Conservation (phyloP, 208 protist species). For the Crithidia brevicula region DNA sequence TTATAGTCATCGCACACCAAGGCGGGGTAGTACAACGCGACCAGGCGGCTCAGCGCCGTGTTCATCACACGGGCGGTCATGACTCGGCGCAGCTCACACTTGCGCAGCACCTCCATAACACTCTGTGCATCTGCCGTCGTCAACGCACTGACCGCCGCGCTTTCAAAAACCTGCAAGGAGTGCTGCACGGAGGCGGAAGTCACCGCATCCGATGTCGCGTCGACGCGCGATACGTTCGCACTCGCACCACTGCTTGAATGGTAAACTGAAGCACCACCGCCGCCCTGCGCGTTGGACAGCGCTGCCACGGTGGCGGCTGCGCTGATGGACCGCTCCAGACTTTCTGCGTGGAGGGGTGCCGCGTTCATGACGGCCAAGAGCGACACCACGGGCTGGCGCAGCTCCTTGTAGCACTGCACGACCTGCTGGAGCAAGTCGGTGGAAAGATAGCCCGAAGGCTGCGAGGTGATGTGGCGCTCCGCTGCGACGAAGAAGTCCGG, state of each 20-base stretch:
- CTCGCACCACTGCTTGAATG: neutral
- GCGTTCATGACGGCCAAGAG: slow-evolving; percentile 48
- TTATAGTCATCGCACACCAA: neutral
- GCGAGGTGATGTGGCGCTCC: slow-evolving; percentile 63
- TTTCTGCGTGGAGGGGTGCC: slow-evolving; percentile 19
- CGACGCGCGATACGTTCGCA: too few species aligned
- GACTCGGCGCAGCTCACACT: slow-evolving; percentile 62
- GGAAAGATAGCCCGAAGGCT: slow-evolving; percentile 49
- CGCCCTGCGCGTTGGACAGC: slow-evolving; percentile 7
- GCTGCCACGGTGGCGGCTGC: slow-evolving; percentile 26
- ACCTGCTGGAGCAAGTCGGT: slow-evolving; percentile 59
- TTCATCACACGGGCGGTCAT: slow-evolving; percentile 73
- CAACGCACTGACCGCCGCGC: slow-evolving; percentile 39
- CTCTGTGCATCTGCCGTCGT: slow-evolving; percentile 41
- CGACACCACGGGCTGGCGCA: slow-evolving; percentile 66
- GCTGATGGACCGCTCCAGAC: slow-evolving; percentile 28
- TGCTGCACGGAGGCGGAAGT: slow-evolving; percentile 23
- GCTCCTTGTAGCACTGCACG: slow-evolving; percentile 67
- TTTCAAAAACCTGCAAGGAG: slow-evolving; percentile 56
- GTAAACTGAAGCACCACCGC: neutral
- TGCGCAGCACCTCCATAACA: slow-evolving; percentile 62
- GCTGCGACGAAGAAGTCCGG: slow-evolving; percentile 80
- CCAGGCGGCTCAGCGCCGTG: slow-evolving; percentile 40
- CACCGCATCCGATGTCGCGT: neutral
- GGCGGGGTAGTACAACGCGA: slow-evolving; percentile 46